Evolutionary conservation across 352 stramenopile genomes (phyloP).

Genomic region (Thraustochytrium sp.): DNA sequence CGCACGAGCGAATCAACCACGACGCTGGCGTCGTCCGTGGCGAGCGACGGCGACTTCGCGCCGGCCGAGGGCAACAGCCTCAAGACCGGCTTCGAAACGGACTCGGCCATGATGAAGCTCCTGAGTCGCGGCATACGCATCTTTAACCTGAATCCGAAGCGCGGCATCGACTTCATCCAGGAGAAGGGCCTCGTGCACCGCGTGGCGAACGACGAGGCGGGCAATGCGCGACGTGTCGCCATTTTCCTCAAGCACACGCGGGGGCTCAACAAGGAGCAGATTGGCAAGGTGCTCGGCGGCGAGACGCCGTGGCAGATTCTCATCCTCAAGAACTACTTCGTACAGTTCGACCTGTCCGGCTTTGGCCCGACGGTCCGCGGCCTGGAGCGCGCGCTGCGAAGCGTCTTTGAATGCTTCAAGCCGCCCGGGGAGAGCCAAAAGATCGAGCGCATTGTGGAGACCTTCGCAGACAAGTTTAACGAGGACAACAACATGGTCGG

Average conservation of each 20-base stretch:
- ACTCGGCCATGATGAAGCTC: constrained; percentile 11
- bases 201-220: background rate
- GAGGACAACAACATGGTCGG: constrained; percentile 29
- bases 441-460: constrained; percentile 23
- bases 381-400: background rate
- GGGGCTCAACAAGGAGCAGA: constrained; percentile 40
- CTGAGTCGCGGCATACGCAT: constrained; percentile 30
- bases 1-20: background rate
- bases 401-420: constrained; percentile 26
- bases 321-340: constrained; percentile 28
- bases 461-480: constrained; percentile 32
- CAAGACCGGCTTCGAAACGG: background rate
- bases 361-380: constrained; percentile 4
- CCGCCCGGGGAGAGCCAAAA: constrained; percentile 34
- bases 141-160: constrained; percentile 38
- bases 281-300: constrained; percentile 23
- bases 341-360: background rate
- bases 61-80: background rate
- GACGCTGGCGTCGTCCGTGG: background rate
- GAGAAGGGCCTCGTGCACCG: constrained; percentile 5
- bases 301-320: background rate
- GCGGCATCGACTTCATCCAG: constrained; percentile 31
- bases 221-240: constrained; percentile 12
- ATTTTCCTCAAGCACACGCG: constrained; percentile 25
- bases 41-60: background rate